Conservation (phyloP, 805 yeast genomes). For the Isabelozyma gotoi region DNA sequence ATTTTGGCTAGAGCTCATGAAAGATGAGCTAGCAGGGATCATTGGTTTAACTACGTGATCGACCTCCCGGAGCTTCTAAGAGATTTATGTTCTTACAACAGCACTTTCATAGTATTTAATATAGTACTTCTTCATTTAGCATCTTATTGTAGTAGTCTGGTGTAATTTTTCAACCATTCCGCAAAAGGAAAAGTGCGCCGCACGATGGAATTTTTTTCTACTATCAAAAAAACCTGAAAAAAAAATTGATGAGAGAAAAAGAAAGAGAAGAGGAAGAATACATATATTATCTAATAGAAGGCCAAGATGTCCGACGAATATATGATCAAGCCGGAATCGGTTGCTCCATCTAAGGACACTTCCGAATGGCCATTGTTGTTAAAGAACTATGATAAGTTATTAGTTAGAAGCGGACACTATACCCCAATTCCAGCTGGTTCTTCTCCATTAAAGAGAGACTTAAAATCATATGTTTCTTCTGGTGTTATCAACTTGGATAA, state of each 20-base stretch:
- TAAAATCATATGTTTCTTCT: slow-evolving; percentile 83
- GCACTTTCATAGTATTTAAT: no score
- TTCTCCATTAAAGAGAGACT: slow-evolving; percentile 91
- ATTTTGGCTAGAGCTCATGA: slow-evolving; percentile 41
- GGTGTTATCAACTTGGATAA: slow-evolving; percentile 98
- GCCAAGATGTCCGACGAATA: slow-evolving; percentile 60
- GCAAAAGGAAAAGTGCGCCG: slow-evolving; percentile 20
- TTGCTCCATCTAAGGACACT: slow-evolving; percentile 78
- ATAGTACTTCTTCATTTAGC: no score
- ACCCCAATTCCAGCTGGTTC: slow-evolving; percentile 97
- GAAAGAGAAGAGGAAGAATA: not conserved
- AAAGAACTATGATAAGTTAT: slow-evolving; percentile 89
- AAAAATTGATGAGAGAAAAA: slow-evolving; percentile 7
- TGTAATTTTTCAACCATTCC: not conserved
- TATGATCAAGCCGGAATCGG: slow-evolving; percentile 85
- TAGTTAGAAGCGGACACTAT: slow-evolving; percentile 95
- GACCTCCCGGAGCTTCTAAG: not conserved
- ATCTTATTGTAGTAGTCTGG: no score
- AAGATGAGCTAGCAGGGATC: slow-evolving; percentile 26
- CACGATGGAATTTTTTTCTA: slow-evolving; percentile 20
- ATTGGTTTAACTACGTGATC: slow-evolving; percentile 12
- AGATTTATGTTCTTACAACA: not conserved
- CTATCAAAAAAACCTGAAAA: slow-evolving; percentile 7
- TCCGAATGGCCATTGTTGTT: slow-evolving; percentile 94
- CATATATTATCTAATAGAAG: not conserved